A percentile compares a stretch with the other conserved stretches of the same genome.
These are phyloP conservation scores for Austropuccinia psidii DNA, from an alignment of 1,284 basidiomycete species.

Conservation along the genomic window DNA sequence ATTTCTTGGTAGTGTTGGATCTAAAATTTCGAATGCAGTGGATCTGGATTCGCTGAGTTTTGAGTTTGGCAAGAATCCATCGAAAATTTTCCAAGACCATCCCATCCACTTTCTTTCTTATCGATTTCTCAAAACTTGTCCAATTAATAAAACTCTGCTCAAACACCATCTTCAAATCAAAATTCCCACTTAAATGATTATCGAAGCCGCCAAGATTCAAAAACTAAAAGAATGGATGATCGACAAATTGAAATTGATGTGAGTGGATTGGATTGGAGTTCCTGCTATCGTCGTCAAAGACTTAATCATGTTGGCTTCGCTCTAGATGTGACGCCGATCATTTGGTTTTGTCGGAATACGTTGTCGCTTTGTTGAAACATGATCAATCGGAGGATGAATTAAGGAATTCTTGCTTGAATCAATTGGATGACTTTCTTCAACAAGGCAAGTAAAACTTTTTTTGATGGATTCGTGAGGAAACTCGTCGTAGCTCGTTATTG, in stretches of 20 bases:
- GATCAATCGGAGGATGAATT: conserved; percentile 27
- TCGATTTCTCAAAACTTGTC: no score
- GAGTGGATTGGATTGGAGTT: neutral
- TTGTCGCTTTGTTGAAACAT: conserved; percentile 17
- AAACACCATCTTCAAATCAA: no score
- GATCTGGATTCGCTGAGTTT: no score
- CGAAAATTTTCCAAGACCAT: no score
- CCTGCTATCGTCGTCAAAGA: neutral
- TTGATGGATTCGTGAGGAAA: neutral
- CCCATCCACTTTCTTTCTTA: no score
- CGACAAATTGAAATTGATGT: conserved; percentile 30
- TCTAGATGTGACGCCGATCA: conserved; percentile 27
- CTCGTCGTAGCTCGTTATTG: neutral
- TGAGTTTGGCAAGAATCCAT: no score
- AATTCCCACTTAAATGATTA: no score
- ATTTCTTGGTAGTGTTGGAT: no score
- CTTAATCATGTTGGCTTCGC: no score
- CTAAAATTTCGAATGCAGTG: no score
- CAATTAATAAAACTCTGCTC: no score
- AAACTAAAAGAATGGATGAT: conserved; percentile 29
- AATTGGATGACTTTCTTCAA: conserved; percentile 30
- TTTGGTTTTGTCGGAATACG: conserved; percentile 26
- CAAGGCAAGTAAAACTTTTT: neutral
- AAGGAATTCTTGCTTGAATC: conserved; percentile 1
- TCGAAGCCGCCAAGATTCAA: neutral